These are phyloP conservation scores for Amylostereum chailletii DNA, from an alignment of 1,284 basidiomycete species.

Conservation along the genomic window DNA sequence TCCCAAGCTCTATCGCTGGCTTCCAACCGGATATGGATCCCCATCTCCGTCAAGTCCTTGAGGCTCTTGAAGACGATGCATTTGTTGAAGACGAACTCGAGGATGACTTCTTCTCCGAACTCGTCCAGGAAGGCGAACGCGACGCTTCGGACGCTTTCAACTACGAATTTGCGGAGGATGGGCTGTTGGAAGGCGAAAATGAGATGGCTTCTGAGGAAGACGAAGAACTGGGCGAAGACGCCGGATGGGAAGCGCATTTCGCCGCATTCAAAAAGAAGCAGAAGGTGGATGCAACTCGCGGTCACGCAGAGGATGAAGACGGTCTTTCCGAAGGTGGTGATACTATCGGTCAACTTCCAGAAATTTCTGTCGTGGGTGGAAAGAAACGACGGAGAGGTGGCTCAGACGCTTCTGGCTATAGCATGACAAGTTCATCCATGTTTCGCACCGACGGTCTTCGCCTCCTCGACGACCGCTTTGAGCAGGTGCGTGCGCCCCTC, in stretches of 20 bases:
- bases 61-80: constrained; percentile 94
- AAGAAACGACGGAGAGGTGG: constrained; percentile 69
- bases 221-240: constrained; percentile 12
- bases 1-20: constrained; percentile 80
- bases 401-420: constrained; percentile 85
- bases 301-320: constrained; percentile 39
- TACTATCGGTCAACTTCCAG: constrained; percentile 66
- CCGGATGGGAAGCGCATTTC: constrained; percentile 70
- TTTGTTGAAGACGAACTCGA: constrained; percentile 74
- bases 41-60: constrained; percentile 86
- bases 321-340: constrained; percentile 70
- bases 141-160: constrained; percentile 42
- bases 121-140: constrained; percentile 71
- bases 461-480: constrained; percentile 89
- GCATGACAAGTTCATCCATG: constrained; percentile 97
- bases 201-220: constrained; percentile 22
- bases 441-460: constrained; percentile 85
- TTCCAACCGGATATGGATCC: constrained; percentile 97
- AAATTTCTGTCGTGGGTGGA: constrained; percentile 68
- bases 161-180: constrained; percentile 68
- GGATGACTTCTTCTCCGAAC: constrained; percentile 67
- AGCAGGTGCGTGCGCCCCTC: constrained; percentile 55
- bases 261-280: constrained; percentile 64
- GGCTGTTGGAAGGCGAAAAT: constrained; percentile 23
- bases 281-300: constrained; percentile 21